Base-by-base conservation (phyloP, 352 stramenopile genomes). In the Globisporangium camurandrum region DNA sequence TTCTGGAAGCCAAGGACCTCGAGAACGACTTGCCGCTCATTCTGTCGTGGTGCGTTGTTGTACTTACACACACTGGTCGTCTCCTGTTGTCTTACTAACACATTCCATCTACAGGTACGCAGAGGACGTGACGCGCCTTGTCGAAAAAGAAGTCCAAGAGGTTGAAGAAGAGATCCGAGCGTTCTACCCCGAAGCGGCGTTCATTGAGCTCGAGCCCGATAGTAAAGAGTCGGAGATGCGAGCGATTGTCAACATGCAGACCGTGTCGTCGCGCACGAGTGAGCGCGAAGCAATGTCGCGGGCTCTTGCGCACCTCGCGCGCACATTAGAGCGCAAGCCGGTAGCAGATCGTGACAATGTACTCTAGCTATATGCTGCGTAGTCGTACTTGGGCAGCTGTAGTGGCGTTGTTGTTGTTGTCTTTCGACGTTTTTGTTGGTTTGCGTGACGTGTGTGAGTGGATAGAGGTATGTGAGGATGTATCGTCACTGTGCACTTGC, bases 121-220 rank as follows among this genome's bases (percentile, higher is more conserved):
- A 0, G 95, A 98, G 60, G 95, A 98, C 70, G 94, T 98, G 41
- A 98, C 96, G 42, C 76, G 95, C 16, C 69, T 96, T 20, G 92
- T 98, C 6, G 95, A 98, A 72, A 88, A 94, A 57, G 95, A 98
- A 59, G 88, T 98, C 6, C 78, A 96, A 52, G 83, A 97, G 53
- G 94, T 98, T n/a, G 94, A 98, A 74, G 77, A 87, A 20, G 82
- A 95, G 57, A 98, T 98, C 55, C 81, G 82, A 20, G 59, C 63
- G 46, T 79, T 84, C 54, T 97, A 98, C 76, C 95, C 95, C 2
- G 88, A 95, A 48, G 94, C 95, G 0, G 89, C 94, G 33, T 98
- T 97, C 69, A 98, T 98, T 51, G 95, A 98, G 59, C 75, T 98
- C 24, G 95, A 98, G 69, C 94, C 94, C 20, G 96, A 98, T 76